Evolutionary conservation across 2,329 filamentous ascomycete species (phyloP).

Genomic region (Epichloe brachyelytri): DNA sequence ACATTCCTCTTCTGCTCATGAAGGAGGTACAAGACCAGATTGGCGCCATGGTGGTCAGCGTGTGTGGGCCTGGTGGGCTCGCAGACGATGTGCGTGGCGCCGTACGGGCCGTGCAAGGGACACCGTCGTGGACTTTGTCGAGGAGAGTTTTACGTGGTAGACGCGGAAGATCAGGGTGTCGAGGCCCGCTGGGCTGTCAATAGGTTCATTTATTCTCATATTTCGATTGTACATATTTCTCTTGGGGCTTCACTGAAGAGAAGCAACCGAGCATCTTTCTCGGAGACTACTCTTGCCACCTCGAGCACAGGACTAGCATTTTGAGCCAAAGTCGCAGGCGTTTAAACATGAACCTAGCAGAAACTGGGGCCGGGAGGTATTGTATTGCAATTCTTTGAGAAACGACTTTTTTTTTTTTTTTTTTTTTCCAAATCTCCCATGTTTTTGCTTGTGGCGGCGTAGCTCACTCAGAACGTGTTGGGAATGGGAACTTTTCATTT

Average conservation of each 20-base stretch:
- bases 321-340: not conserved
- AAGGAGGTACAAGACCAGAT: slow-evolving; percentile 72
- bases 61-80: slow-evolving; percentile 63
- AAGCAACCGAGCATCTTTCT: not conserved
- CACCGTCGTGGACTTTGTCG: slow-evolving; percentile 58
- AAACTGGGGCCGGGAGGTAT: not conserved
- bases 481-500: too few species aligned
- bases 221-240: not conserved
- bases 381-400: too few species aligned
- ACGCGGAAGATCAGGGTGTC: slow-evolving; percentile 1
- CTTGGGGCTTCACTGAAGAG: not conserved
- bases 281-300: too few species aligned
- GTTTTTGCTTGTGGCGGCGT: too few species aligned
- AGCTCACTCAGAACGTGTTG: too few species aligned
- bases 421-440: too few species aligned
- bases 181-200: not conserved
- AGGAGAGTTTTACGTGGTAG: slow-evolving; percentile 63
- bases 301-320: slow-evolving; percentile 2
- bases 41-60: slow-evolving; percentile 78
- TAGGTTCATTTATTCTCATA: slow-evolving; percentile 1
- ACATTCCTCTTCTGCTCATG: slow-evolving; percentile 64
- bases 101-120: slow-evolving; percentile 48
- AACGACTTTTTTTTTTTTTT: too few species aligned
- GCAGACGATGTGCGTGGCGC: slow-evolving; percentile 64
- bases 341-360: not conserved